Base-by-base conservation (phyloP, 1,284 basidiomycete genomes). In the Tausonia pullulans region DNA sequence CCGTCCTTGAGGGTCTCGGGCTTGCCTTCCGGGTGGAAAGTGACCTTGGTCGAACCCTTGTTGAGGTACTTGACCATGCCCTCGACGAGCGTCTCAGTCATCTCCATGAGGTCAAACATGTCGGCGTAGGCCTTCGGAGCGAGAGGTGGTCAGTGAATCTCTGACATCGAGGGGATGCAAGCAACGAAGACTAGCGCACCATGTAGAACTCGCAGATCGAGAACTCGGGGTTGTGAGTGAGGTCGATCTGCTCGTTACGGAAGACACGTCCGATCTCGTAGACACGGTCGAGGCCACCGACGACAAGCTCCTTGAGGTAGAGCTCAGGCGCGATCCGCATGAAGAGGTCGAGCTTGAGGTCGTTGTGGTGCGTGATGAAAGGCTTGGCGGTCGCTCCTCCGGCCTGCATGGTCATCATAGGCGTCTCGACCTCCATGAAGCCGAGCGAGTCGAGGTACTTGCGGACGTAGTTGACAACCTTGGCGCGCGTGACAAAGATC, bases 131-230 rank as follows among this genome's bases (percentile, higher is more conserved):
- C 95, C 27, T 27, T 27, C 27, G 27, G 27, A 27, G 27, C 27
- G 27, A 27, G 27, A 27, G 27, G 27, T 27, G 27, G 27, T 27
- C 27, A 27, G 27, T 27, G 27, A 27, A 27, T 27, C 27, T 27
- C 27, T 27, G 27, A 27, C 27, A 27, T 27, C 27, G 27, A 27
- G 27, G 27, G 27, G 27, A 27, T 27, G 27, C 27, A 27, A 27
- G 27, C 2, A 27, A 27, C 27, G 27, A 27, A 27, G 2, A 27
- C 27, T 27, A 27, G 27, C 27, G 27, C 27, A 27, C 27, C 95
- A 99, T 98, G 77, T 98, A 98, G 79, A 99, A 98, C 80, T 99
- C 95, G 83, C 95, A 98, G 78, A 98, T 96, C 27, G 91, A 91
- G 80, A 96, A 95, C 75, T 95, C 91, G 69, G 93, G 92, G 78